Evolutionary conservation across 495 filamentous ascomycete species (phyloP).

Genomic region (Penicillium cosmopolitanum): DNA sequence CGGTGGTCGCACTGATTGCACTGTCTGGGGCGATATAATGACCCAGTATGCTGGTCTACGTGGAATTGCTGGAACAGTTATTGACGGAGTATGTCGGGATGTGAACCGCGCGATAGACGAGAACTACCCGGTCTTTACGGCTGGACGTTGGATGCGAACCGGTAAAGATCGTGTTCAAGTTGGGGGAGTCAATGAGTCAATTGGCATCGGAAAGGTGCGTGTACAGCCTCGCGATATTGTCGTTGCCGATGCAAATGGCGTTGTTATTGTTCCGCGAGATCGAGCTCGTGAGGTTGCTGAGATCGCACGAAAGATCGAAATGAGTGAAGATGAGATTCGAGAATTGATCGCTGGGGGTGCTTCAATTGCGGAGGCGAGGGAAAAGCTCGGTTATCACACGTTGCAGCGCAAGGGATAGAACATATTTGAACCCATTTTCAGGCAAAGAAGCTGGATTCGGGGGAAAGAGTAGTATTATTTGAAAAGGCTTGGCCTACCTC

Average conservation of each 20-base stretch:
- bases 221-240: slow-evolving; percentile 26
- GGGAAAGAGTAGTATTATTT: no score
- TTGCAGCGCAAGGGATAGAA: slow-evolving; percentile 19
- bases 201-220: slow-evolving; percentile 25
- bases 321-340: slow-evolving; percentile 19
- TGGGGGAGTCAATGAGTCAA: slow-evolving; percentile 21
- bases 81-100: slow-evolving; percentile 29
- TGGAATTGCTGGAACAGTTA: slow-evolving; percentile 25
- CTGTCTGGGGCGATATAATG: slow-evolving; percentile 31
- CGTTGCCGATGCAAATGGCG: slow-evolving; percentile 29
- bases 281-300: slow-evolving; percentile 26
- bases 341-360: slow-evolving; percentile 21
- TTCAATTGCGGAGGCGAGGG: slow-evolving; percentile 23
- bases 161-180: slow-evolving; percentile 28
- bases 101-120: slow-evolving; percentile 24
- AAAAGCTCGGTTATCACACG: slow-evolving; percentile 21
- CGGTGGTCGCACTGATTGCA: slow-evolving; percentile 26
- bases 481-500: no score
- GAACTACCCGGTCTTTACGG: slow-evolving; percentile 23
- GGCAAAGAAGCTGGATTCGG: no score
- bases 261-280: slow-evolving; percentile 26
- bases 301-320: slow-evolving; percentile 15
- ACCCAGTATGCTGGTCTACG: slow-evolving; percentile 27
- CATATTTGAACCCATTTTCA: neutral
- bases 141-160: slow-evolving; percentile 27